Evolutionary conservation across 164 flowering plant genomes (phyloP).

Genomic region (Cinnamomum micranthum): DNA sequence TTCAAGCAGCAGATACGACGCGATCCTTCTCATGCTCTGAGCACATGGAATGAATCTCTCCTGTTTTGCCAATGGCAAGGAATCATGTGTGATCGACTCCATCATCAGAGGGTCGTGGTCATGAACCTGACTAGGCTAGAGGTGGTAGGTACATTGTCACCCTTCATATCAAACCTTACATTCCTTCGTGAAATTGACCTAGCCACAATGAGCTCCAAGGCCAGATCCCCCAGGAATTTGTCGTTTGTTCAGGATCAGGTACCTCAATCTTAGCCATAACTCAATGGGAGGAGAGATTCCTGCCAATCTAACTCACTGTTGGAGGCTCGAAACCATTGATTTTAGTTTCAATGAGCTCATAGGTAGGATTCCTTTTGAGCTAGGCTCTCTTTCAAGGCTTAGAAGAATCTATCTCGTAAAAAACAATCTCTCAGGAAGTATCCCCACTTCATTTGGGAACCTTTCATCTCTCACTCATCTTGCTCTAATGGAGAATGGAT

Average conservation of each 20-base stretch:
- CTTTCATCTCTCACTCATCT: neutral
- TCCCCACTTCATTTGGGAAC: conserved; percentile 25
- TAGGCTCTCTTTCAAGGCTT: conserved; percentile 1
- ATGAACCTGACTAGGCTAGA: neutral
- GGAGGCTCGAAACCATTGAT: neutral
- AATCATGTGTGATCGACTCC: neutral
- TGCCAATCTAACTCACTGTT: conserved; percentile 13
- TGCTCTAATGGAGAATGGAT: neutral
- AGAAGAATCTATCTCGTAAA: neutral
- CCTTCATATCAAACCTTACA: conserved; percentile 1
- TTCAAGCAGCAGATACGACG: neutral
- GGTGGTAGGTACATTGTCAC: neutral
- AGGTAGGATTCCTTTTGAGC: neutral
- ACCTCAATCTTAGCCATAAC: conserved; percentile 32
- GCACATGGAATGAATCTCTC: neutral
- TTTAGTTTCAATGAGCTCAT: neutral
- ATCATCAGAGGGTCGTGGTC: neutral
- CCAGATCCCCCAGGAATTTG: neutral
- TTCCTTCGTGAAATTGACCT: neutral
- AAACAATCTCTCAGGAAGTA: conserved; percentile 14
- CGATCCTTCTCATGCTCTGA: neutral
- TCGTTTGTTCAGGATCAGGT: conserved; percentile 23
- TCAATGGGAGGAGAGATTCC: conserved; percentile 29
- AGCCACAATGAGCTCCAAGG: neutral
- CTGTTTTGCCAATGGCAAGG: neutral